Percentiles rank a stretch among this genome's conserved stretches.
phyloP scores from a whole-genome alignment of 2,329 filamentous ascomycete species.

The Sporothrix humicola region DNA sequence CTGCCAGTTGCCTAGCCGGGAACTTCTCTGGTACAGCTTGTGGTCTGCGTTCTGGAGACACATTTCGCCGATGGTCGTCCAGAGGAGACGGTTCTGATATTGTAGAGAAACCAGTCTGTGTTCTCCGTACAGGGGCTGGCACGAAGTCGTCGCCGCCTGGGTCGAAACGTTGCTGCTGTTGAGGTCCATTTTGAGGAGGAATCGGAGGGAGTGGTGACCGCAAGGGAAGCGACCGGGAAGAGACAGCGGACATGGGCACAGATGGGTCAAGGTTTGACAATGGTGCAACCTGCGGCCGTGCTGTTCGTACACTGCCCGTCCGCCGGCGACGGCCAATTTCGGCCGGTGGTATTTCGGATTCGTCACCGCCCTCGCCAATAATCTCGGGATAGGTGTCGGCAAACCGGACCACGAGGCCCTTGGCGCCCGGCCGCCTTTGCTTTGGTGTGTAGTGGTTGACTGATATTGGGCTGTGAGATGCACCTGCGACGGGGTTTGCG shows the following conservation, averaged over 20 bases:
- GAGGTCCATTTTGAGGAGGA: conserved; percentile 37
- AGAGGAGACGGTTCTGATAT: conserved; percentile 40
- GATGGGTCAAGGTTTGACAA: neutral
- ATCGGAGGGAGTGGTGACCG: conserved; percentile 41
- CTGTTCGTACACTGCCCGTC: conserved; percentile 38
- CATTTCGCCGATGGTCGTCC: conserved; percentile 35
- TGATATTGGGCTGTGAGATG: conserved; percentile 52
- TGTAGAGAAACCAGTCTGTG: conserved; percentile 61
- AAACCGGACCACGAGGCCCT: conserved; percentile 77
- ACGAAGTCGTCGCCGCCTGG: conserved; percentile 49
- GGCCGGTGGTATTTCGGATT: conserved; percentile 72
- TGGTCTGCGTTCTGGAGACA: conserved; percentile 55
- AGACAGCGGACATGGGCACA: neutral
- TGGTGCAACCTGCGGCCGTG: conserved; percentile 37
- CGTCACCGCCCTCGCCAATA: conserved; percentile 91
- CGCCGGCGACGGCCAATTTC: conserved; percentile 70
- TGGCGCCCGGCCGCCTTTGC: conserved; percentile 49
- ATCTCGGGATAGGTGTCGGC: conserved; percentile 73
- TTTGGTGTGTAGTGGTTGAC: neutral
- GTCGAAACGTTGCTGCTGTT: conserved; percentile 51
- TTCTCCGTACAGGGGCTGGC: conserved; percentile 61
- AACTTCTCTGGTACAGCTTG: conserved; percentile 47
- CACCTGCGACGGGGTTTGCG: conserved; percentile 54
- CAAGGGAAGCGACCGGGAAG: conserved; percentile 27
- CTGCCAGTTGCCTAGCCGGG: conserved; percentile 44